These are phyloP conservation scores for Phyllosticta capitalensis DNA, from an alignment of 2,329 filamentous ascomycete species.

Conservation along the genomic window DNA sequence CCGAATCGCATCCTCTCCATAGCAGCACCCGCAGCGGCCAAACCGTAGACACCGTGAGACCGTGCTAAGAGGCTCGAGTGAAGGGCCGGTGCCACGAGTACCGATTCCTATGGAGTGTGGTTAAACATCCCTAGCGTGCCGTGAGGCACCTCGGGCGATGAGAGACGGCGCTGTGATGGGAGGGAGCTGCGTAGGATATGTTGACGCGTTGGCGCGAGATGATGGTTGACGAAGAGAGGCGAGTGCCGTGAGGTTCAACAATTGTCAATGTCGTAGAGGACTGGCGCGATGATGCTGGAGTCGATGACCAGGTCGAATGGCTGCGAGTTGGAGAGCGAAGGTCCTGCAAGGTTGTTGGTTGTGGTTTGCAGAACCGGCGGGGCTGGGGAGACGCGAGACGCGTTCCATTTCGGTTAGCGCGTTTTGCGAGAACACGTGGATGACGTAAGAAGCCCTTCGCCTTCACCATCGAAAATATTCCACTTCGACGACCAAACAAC, in stretches of 20 bases:
- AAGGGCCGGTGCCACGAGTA: conserved; percentile 36
- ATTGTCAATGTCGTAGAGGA: conserved; percentile 22
- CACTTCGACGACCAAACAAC: background rate
- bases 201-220: conserved; percentile 23
- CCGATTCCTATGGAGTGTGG: conserved; percentile 31
- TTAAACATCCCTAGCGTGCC: conserved; percentile 49
- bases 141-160: conserved; percentile 49
- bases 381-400: conserved; percentile 3
- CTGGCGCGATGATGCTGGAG: background rate
- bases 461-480: background rate
- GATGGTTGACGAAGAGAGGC: conserved; percentile 16
- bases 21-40: conserved; percentile 25
- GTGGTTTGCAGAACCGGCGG: background rate
- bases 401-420: conserved; percentile 9
- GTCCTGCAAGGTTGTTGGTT: conserved; percentile 5
- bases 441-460: background rate
- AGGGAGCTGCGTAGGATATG: conserved; percentile 53
- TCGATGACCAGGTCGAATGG: background rate
- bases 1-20: conserved; percentile 58
- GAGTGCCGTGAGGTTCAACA: conserved; percentile 17
- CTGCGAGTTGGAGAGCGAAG: background rate
- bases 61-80: conserved; percentile 52
- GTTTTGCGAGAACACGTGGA: conserved; percentile 4
- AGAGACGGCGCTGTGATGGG: conserved; percentile 65
- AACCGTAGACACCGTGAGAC: conserved; percentile 39